Base-by-base conservation (phyloP, 2,329 filamentous ascomycete species). In the Ophiostoma novo-ulmi region DNA sequence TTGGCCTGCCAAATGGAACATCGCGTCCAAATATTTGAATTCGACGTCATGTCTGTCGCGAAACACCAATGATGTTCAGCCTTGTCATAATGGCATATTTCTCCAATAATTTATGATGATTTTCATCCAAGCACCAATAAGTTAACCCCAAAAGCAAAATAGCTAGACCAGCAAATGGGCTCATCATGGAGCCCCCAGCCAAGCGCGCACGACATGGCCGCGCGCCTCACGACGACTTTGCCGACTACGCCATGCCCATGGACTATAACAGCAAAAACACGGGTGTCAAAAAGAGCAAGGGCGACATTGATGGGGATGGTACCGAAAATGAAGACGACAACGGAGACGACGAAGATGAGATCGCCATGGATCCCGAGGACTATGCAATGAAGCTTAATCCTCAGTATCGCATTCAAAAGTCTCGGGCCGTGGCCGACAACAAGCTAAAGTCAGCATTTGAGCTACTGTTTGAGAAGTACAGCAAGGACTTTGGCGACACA, bases 401-500 rank as follows among this genome's bases (percentile, higher is more conserved):
- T 20, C 82, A 84, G 69, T 83, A 84, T 72, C 84, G 88, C 70
- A 80, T 93, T 20, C 83, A 88, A 65, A 82, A 85, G 72, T 88
- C 86, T 67, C 86, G 91, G 74, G 85, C 87, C 68, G 84, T 85
- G 70, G 91, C 93, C 71, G 89, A 92, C 73, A 82, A 84, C 73
- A 88, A 88, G 71, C 85, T 97, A 58, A 94, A 95, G 78, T 89
- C 88, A n/a, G 88, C 88, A 5, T 95, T 97, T 78, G 93, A 97
- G 77, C 83, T 87, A 70, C 97, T 98, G 70, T 97, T 97, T 77
- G 87, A 90, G 72, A 97, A 97, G 79, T 97, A 97, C 78, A 89
- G 85, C 69, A 89, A 85, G 74, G 91, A 97, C 78, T 97, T 97
- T 76, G 88, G 88, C 1, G 91, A 89, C 5, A 85, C 94, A 68